Base-by-base conservation (phyloP, 2,329 filamentous ascomycete species). In the Curvularia verruculosa region DNA sequence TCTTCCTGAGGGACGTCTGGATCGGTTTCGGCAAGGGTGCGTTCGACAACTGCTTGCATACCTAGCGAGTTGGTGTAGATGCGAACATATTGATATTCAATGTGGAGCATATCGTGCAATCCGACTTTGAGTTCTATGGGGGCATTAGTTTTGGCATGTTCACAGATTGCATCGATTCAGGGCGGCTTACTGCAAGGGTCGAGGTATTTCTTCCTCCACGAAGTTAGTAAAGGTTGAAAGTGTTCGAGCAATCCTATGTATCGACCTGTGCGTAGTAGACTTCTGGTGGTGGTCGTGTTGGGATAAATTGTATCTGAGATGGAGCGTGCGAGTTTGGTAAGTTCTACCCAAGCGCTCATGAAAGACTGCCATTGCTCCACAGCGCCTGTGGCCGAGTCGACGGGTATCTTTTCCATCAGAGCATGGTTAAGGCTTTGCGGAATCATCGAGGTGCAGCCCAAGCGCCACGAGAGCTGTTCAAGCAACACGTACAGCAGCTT, bases 11-110 rank as follows among this genome's bases (percentile, higher is more conserved):
- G 69, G 1, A 69, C 70, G 12, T 75, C 71, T 4, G 71, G 70
- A 58, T 77, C 73, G 21, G 72, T 70, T 49, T 76, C 73, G 6
- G 73, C 71, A n/a, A 83, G 72, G 1, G 79, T 80, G n/a, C 82
- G 80, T 56, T 85, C 83, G 3, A 85, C 82, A 3, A 85, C 80
- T 2, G 83, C 83, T 67, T 85, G 83, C 71, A 85, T 82, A 2
- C 82, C 83, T 5, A 85, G 77, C 0, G 78, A 79, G 45, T 81
- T 81, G 37, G 77, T 77, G 51, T 79, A 80, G 15, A 79, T 76
- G 1, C 77, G 67, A 1, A 78, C 72, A 46, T 79, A 79, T 29
- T 80, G 75, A 45, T 78, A 85, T 56, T 85, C 83, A 15, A 85
- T 84, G 13, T 80, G 80, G 0, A 85, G 73, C 58, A 82, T 80